Percentiles rank a stretch among this genome's conserved stretches.
phyloP scores from a whole-genome alignment of 352 stramenopile species.

The Pythium sukuiense region DNA sequence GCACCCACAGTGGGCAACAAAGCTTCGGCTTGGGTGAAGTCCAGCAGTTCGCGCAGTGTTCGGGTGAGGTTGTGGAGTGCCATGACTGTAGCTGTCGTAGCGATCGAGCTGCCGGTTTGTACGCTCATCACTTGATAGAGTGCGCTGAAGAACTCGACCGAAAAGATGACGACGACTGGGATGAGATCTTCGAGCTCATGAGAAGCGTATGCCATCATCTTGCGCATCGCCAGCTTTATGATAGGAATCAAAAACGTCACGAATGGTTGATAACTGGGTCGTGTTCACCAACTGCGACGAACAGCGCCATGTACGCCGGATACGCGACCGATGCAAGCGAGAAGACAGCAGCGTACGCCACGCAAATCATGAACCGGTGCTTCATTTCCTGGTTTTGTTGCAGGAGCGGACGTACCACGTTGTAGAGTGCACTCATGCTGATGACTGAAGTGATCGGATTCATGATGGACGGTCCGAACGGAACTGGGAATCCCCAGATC shows the following conservation, averaged over 20 bases:
- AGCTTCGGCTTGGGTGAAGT: not conserved
- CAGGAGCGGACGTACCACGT: not conserved
- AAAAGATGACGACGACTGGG: slow-evolving; percentile 29
- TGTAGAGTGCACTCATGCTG: not conserved
- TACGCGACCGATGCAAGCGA: slow-evolving; percentile 1
- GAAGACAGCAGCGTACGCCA: not conserved
- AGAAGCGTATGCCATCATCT: not conserved
- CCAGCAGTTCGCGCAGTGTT: not conserved
- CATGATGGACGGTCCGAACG: slow-evolving; percentile 1
- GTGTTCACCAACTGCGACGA: not conserved
- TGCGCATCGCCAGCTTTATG: not conserved
- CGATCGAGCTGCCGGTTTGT: slow-evolving; percentile 28
- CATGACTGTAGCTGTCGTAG: slow-evolving; percentile 24
- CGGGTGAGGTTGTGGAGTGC: not conserved
- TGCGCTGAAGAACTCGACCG: slow-evolving; percentile 37
- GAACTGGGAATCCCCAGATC: not conserved
- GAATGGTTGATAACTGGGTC: not conserved
- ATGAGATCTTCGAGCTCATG: slow-evolving; percentile 30
- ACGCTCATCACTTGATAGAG: slow-evolving; percentile 34
- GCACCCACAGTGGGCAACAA: not conserved
- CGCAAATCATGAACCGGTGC: not conserved
- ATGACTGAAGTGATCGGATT: not conserved
- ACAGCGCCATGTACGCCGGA: slow-evolving; percentile 4
- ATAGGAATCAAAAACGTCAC: slow-evolving; percentile 1
- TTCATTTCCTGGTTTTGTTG: not conserved